These are phyloP conservation scores for Gossypium raimondii DNA, from an alignment of 345 rosid genomes.

Conservation along the genomic window DNA sequence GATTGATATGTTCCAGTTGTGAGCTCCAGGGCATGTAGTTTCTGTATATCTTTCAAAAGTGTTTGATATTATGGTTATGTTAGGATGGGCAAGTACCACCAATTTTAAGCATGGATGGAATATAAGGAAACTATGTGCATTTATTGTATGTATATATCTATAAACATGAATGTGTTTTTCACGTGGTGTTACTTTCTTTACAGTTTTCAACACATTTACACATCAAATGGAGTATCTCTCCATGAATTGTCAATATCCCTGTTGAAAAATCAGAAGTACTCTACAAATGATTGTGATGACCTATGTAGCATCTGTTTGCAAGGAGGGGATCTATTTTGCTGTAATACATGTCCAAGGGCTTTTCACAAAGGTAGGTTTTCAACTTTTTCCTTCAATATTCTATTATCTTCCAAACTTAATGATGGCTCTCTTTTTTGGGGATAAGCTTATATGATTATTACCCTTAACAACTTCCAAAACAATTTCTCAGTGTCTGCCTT, in stretches of 20 bases:
- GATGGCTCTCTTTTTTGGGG: not conserved
- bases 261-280: slow-evolving; percentile 48
- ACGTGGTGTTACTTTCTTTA: slow-evolving; percentile 12
- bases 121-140: not conserved
- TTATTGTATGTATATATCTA: not conserved
- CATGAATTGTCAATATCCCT: slow-evolving; percentile 78
- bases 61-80: not conserved
- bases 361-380: slow-evolving; percentile 64
- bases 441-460: not conserved
- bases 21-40: not conserved
- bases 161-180: not conserved
- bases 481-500: not conserved
- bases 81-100: not conserved
- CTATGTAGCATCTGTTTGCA: slow-evolving; percentile 77
- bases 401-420: not conserved
- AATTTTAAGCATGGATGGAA: not conserved
- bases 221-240: slow-evolving; percentile 96
- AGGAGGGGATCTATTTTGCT: slow-evolving; percentile 85
- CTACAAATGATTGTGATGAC: slow-evolving; percentile 71
- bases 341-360: slow-evolving; percentile 96
- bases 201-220: slow-evolving; percentile 89
- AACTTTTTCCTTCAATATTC: slow-evolving; percentile 10
- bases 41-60: not conserved
- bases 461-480: not conserved
- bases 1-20: not conserved